Percentiles rank a stretch among this genome's conserved stretches.
phyloP scores from a whole-genome alignment of 768 basidiomycete species.

The Termitomyces sp. region DNA sequence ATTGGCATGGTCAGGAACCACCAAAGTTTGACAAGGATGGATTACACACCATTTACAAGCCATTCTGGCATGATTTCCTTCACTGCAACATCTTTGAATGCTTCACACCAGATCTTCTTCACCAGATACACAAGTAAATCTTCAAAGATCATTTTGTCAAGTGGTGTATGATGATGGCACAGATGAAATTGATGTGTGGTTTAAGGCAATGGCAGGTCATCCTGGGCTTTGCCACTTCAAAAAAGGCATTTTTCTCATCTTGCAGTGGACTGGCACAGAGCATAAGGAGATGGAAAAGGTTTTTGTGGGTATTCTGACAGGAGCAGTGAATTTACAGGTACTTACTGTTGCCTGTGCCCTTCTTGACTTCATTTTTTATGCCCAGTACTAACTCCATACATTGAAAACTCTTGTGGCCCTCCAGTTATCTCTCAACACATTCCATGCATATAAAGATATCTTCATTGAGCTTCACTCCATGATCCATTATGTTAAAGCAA shows the following conservation, averaged over 20 bases:
- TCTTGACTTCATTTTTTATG: constrained; percentile 23
- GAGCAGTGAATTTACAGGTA: constrained; percentile 16
- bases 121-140: constrained; percentile 47
- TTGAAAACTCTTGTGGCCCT: constrained; percentile 21
- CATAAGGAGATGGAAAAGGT: constrained; percentile 11
- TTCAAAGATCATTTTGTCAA: constrained; percentile 41
- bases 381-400: constrained; percentile 6
- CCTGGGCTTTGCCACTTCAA: constrained; percentile 6
- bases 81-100: constrained; percentile 35
- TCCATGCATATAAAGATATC: constrained; percentile 28
- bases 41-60: constrained; percentile 17
- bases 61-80: constrained; percentile 39
- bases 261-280: constrained; percentile 4
- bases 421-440: constrained; percentile 16
- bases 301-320: constrained; percentile 24
- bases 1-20: neutral
- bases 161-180: constrained; percentile 18
- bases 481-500: constrained; percentile 26
- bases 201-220: constrained; percentile 25
- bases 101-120: constrained; percentile 42
- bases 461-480: constrained; percentile 29
- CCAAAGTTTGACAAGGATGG: constrained; percentile 11
- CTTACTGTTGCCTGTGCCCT: constrained; percentile 17
- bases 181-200: constrained; percentile 21
- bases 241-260: neutral